Percentiles rank a stretch among this genome's conserved stretches.
These are phyloP conservation scores for Ceratocystis eucalypticola DNA, from an alignment of 2,329 filamentous ascomycete genomes.

Conservation along the genomic window DNA sequence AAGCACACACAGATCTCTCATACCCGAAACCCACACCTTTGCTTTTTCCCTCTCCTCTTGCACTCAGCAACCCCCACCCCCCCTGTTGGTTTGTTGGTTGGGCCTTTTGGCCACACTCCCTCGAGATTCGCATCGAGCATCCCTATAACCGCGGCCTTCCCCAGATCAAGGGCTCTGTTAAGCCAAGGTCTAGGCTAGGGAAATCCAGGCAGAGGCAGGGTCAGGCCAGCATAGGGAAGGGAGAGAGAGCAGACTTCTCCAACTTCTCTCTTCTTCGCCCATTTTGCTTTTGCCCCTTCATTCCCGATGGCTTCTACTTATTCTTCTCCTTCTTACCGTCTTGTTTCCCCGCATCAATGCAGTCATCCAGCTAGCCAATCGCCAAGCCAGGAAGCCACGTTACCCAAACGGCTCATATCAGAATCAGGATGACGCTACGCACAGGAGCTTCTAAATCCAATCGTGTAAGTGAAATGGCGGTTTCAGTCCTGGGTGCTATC, in stretches of 20 bases:
- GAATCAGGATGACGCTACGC: background rate
- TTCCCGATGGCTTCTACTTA: background rate
- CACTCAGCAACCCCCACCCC: background rate
- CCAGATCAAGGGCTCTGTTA: background rate
- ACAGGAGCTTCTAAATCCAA: background rate
- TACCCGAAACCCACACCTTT: background rate
- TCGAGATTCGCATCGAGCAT: background rate
- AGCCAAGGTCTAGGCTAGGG: too few relatives aligned
- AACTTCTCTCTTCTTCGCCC: background rate
- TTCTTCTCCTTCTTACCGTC: background rate
- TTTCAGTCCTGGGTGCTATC: background rate
- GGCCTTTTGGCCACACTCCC: background rate
- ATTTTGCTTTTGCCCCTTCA: background rate
- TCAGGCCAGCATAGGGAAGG: background rate
- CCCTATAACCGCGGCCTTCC: background rate
- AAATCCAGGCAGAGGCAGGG: background rate
- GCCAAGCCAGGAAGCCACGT: background rate
- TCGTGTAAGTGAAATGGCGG: constrained; percentile 4
- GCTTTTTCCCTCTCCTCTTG: background rate
- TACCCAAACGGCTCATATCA: background rate
- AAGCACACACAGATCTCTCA: background rate
- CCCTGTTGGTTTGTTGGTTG: background rate
- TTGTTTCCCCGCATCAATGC: background rate
- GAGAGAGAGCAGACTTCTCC: background rate
- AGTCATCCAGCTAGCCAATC: background rate